Base-by-base conservation (phyloP, 148 eudicot genomes). In the Euryodendron excelsum region DNA sequence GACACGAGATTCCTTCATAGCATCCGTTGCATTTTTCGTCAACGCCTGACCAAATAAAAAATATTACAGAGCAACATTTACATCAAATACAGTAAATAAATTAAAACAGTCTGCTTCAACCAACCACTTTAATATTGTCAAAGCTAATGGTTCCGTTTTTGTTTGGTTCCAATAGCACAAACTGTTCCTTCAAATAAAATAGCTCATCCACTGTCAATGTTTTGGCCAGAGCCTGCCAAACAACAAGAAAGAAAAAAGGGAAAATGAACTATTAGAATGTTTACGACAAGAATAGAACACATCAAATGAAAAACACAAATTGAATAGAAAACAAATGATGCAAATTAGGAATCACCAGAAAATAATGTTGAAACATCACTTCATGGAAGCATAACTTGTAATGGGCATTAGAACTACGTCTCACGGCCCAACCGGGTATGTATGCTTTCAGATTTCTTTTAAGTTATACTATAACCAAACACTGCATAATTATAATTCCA, bases 1-100 rank as follows among this genome's bases (percentile, higher is more conserved):
- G 39, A 94, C 85, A 41, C 92, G 89, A 59, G 99, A 93, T 72
- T 96, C 95, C 80, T 89, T 96, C 99, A 96, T 96, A 78, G 94
- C 98, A 79, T 92, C 96, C 5, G 99, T 96, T 75, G 97, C 91
- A 82, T 90, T 76, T 89, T 82, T 93, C 82, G 80, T 75, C 87
- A 96, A 87, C 81, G 98, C 98, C 99, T 96, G 90, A 23, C 61
- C 85, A 84, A 30, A 72, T 77, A 48, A 47, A 39, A 78, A 66
- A 79, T 48, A 44, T 17, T 5, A 72, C 31, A 39, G 65, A 74
- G 66, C 34, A 75, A 15, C 37, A 39, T 75, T 23, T 13, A 53
- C 11, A 45, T n/a, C 7, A 77, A 36, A 23, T 15, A 41, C 28
- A 33, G 48, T 20, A 59, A 30, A 39, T 28, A 69, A 9, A 27